Evolutionary conservation across 163 green algal species (phyloP), one percentile per base, ranked within the genome.

Genomic region (Prototheca cutis): DNA sequence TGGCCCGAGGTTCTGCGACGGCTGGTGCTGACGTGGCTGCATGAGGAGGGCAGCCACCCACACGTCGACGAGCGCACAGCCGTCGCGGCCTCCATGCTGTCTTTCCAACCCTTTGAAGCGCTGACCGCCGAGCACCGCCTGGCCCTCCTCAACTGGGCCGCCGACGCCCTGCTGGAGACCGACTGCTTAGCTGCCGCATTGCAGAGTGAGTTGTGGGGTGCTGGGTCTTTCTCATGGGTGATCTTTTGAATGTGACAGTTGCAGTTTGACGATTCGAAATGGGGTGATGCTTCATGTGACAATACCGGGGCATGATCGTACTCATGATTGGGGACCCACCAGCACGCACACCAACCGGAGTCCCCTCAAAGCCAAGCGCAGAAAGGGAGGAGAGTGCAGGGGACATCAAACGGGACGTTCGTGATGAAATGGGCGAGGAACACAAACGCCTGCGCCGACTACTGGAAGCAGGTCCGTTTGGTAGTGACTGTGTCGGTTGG

Each of bases 1-100:
- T 89, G 81, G 81, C 75, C 81, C 0, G 81, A 88, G 59, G 77
- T 88, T 40, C 59, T 88, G 55, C 64, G 78, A 24, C 68, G 81
- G 29, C 74, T 79, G 36, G 63, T 72, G 45, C 74, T 86, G 59
- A 67, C 60, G 24, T 60, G 61, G 0, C 45, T 27, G 21, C 42
- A 49, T 39, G 55, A 53, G 8, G 42, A 53, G 6, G 47, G 45
- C n/a, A 4, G 8, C 18, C 52, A 59, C 19, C 31, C 60, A 52
- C 42, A 42, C 53, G 59, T 67, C 51, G 51, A 66, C 34, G 47
- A 54, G 5, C 57, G 31, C 8, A 54, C 56, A 5, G 18, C 47
- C 13, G 45, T 68, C 57, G 39, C 30, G 3, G 59, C 62, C 42
- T 45, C 47, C 53, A 64, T 74, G 61, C 68, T 74, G 17, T 56